Base-by-base conservation (phyloP, 2,329 filamentous ascomycete species). In the Huntiella savannae region DNA sequence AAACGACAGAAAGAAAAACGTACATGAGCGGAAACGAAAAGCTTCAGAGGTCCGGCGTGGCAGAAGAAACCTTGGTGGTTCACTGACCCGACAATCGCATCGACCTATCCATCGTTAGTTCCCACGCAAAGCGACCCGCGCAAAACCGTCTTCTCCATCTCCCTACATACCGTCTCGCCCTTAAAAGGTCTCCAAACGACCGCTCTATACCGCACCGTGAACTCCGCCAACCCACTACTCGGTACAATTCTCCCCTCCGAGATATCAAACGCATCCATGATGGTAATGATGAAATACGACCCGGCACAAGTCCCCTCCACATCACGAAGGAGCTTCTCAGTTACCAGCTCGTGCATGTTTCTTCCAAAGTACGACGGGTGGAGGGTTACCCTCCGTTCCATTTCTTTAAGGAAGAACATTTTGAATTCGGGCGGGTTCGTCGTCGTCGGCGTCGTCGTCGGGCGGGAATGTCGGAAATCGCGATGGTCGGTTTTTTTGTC, bases 371-470 rank as follows among this genome's bases (percentile, higher is more conserved):
- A 98, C 10, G 88, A 96, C 22, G 91, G 91, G 60, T 98, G 91
- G 58, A 98, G 75, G 55, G 85, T 87, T 57, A 96, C 87, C 59
- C 84, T 81, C 60, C 88, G 86, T 66, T 94, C 86, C 63, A 96
- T 80, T 60, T 94, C 88, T 65, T 94, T 85, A 53, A 98, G 82
- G 69, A 98, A 98, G 65, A 96, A 98, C 91, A 98, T 98, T 55
- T 52, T 65, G 63, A 52, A 37, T 19, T 37, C 7, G n/a, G 16
- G 5, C 33, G 11, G 33, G 4, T 35, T 35, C 33, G 33, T 35
- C 33, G 33, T 17, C 17, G 17, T 35, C 8, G 33, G 12, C 33
- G 33, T 17, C 17, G 17, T 17, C 16, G 2, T 17, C 16, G 17
- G 17, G 17, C 4, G 17, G 17, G 17, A 19, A 19, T 19, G 17